Evolutionary conservation across 306 rosid species (phyloP).

Genomic region (Astragalus membranaceus): DNA sequence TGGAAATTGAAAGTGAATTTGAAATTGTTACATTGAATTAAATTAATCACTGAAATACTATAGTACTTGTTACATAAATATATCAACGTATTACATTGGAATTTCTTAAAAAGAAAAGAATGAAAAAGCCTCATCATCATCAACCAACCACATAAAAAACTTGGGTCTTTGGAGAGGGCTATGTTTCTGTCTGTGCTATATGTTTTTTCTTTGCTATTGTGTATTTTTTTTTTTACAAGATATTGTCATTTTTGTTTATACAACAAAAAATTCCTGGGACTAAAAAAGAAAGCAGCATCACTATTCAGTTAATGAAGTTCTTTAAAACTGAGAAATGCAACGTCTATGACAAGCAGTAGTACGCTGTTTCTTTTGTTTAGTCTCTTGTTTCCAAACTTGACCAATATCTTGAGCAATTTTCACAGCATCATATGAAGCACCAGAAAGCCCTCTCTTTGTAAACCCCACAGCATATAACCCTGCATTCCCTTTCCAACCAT

Average conservation of each 20-base stretch:
- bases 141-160: slow-evolving; percentile 51
- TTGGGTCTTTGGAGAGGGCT: slow-evolving; percentile 79
- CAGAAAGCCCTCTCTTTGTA: slow-evolving; percentile 91
- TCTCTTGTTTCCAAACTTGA: slow-evolving; percentile 63
- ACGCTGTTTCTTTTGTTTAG: slow-evolving; percentile 54
- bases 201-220: not conserved
- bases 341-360: slow-evolving; percentile 73
- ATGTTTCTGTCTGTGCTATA: slow-evolving; percentile 33
- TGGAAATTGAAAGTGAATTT: not conserved
- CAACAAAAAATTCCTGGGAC: slow-evolving; percentile 23
- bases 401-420: slow-evolving; percentile 78
- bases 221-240: slow-evolving; percentile 29
- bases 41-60: slow-evolving; percentile 2
- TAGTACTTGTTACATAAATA: slow-evolving; percentile 27
- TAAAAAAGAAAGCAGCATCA: slow-evolving; percentile 10
- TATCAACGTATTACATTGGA: slow-evolving; percentile 10
- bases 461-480: slow-evolving; percentile 92
- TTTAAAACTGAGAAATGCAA: slow-evolving; percentile 81
- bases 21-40: slow-evolving; percentile 14
- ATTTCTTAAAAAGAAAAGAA: not conserved
- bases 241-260: slow-evolving; percentile 8
- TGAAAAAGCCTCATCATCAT: slow-evolving; percentile 71
- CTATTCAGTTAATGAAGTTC: not conserved
- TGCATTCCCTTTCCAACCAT: slow-evolving; percentile 82
- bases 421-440: slow-evolving; percentile 77